Conservation (phyloP, 2,329 filamentous ascomycete species). For the Cercospora berteroae region DNA sequence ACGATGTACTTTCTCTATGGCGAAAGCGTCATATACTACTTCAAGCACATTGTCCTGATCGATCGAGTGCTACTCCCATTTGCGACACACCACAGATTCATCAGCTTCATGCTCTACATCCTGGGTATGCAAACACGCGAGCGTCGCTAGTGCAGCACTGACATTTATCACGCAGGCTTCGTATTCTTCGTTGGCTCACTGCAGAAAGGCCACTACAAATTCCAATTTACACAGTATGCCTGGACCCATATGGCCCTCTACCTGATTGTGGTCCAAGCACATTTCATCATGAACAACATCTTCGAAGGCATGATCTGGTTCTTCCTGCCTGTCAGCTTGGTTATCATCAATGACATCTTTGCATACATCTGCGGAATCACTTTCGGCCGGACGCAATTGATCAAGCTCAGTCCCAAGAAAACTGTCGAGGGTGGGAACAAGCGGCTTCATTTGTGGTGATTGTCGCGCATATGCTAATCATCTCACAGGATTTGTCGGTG, state of each 20-base stretch:
- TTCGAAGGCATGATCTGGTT: slow-evolving; percentile 99
- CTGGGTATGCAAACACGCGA: slow-evolving; percentile 66
- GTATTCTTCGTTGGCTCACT: slow-evolving; percentile 96
- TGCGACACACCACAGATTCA: slow-evolving; percentile 96
- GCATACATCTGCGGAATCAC: slow-evolving; percentile 97
- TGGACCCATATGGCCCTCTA: slow-evolving; percentile 99
- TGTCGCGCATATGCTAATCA: not conserved
- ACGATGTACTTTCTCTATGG: slow-evolving; percentile 99
- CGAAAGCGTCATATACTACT: slow-evolving; percentile 99
- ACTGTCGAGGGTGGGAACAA: slow-evolving; percentile 67
- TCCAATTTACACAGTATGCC: slow-evolving; percentile 98
- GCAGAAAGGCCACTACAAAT: slow-evolving; percentile 93
- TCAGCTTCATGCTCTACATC: slow-evolving; percentile 96
- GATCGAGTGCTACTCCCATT: slow-evolving; percentile 90
- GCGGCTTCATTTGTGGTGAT: not conserved
- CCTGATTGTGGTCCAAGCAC: slow-evolving; percentile 93
- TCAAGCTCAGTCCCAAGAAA: slow-evolving; percentile 98
- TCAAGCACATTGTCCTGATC: slow-evolving; percentile 96
- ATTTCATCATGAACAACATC: slow-evolving; percentile 99
- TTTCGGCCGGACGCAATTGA: slow-evolving; percentile 92
- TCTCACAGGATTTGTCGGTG: slow-evolving; percentile 76
- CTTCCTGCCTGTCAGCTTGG: slow-evolving; percentile 88
- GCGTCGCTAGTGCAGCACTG: not conserved
- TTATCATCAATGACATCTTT: slow-evolving; percentile 98
- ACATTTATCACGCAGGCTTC: slow-evolving; percentile 62